These are phyloP conservation scores for Globisporangium barbulae DNA, from an alignment of 352 stramenopile genomes.

Conservation along the genomic window DNA sequence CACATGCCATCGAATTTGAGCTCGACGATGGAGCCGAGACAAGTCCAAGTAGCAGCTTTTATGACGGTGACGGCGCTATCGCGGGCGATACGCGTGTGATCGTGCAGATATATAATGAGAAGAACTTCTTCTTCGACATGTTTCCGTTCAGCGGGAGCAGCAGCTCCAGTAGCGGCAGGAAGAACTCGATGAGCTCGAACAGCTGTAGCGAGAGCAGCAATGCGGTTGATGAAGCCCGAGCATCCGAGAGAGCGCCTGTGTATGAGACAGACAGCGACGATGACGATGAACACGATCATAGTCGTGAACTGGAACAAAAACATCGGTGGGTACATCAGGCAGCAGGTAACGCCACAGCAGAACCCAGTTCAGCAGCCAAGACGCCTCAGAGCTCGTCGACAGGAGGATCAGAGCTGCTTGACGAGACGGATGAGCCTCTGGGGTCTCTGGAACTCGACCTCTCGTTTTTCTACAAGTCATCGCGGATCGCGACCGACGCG, in stretches of 20 bases:
- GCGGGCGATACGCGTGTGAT: conserved; percentile 11
- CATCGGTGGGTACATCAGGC: not conserved
- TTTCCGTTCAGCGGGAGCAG: conserved; percentile 37
- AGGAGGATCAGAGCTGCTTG: not conserved
- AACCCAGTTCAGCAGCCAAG: not conserved
- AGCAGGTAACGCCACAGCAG: not conserved
- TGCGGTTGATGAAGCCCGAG: not conserved
- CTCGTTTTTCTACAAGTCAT: conserved; percentile 30
- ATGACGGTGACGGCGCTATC: conserved; percentile 5
- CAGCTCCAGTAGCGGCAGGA: conserved; percentile 8
- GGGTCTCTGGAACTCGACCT: conserved; percentile 53
- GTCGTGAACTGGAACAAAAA: not conserved
- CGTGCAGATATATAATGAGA: conserved; percentile 66
- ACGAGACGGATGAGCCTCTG: conserved; percentile 39
- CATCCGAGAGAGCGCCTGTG: not conserved
- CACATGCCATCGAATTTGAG: conserved; percentile 39
- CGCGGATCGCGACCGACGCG: conserved; percentile 38
- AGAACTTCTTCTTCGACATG: conserved; percentile 87
- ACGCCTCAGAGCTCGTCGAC: not conserved
- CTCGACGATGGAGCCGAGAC: not conserved
- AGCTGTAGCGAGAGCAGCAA: conserved; percentile 1
- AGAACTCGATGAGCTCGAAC: conserved; percentile 4
- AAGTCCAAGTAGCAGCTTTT: conserved; percentile 13
- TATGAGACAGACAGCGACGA: conserved; percentile 33
- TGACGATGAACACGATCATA: conserved; percentile 6